Conservation (phyloP, 352 stramenopile species). For the Globisporangium spiculum region DNA sequence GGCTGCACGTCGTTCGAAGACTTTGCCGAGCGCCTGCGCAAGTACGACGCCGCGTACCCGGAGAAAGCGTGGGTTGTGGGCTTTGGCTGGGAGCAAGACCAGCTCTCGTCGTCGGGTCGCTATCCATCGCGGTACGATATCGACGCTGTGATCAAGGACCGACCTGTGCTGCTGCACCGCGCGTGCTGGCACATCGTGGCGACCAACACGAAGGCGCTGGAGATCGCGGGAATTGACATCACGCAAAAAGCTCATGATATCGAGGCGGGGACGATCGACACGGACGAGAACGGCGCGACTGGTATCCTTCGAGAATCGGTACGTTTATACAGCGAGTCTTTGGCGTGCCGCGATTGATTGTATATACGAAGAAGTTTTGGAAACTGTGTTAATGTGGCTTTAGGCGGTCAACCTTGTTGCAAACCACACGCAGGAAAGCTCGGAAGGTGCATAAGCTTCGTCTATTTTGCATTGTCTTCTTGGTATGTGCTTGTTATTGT, state of each 20-base stretch:
- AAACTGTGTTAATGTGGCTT: background rate
- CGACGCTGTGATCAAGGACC: conserved; percentile 63
- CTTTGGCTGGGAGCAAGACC: conserved; percentile 86
- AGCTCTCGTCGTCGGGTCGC: conserved; percentile 49
- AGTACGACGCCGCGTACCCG: conserved; percentile 59
- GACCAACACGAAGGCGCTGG: conserved; percentile 83
- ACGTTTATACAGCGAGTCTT: conserved; percentile 4
- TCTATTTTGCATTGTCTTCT: background rate
- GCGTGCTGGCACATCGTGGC: conserved; percentile 88
- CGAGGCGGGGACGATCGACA: conserved; percentile 53
- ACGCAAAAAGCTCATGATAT: conserved; percentile 27
- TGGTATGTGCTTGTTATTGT: background rate
- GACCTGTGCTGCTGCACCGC: conserved; percentile 83
- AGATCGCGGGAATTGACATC: conserved; percentile 56
- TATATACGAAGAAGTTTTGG: background rate
- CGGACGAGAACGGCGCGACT: conserved; percentile 59
- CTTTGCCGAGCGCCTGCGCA: conserved; percentile 44
- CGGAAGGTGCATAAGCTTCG: conserved; percentile 32
- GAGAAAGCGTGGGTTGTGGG: conserved; percentile 79
- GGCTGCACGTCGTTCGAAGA: conserved; percentile 74
- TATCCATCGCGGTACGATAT: conserved; percentile 79
- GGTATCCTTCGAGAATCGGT: conserved; percentile 73
- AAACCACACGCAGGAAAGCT: conserved; percentile 69
- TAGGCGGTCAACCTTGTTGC: conserved; percentile 70
- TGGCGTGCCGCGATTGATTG: background rate